Base-by-base conservation (phyloP, 139 green algal genomes). In the Klebsormidium nitens region DNA sequence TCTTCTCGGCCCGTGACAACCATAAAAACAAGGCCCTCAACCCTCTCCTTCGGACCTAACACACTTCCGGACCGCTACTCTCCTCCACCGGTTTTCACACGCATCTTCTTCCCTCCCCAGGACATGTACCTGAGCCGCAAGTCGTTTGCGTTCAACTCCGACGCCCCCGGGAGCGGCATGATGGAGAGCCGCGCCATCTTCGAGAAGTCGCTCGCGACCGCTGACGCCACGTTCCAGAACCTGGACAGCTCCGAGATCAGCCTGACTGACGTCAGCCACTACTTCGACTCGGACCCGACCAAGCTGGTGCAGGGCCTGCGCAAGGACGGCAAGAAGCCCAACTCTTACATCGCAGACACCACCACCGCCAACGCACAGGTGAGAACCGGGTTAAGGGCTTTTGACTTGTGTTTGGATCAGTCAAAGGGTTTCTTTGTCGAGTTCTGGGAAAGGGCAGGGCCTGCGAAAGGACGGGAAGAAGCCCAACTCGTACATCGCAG, bases 141-240 rank as follows among this genome's bases (percentile, higher is more conserved):
- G 88, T 93, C 86, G 31, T 99, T 96, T 59, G 92, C 93, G 40
- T 99, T 99, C 86, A 95, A 99, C 89, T 90, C 77, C 17, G 93
- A 99, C 83, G 58, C 61, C 39, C 93, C 93, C 0, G 93, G 93
- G 42, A 86, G 82, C 0, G 93, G 93, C 38, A 95, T 95, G 55
- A 88, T 95, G 82, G 88, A 86, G 69, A 87, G 86, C 42, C 75
- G 89, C 37, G 90, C 93, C 5, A 83, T 93, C 40, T 99, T 99
- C 74, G 90, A 96, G 85, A 75, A 77, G 14, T 87, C 94, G n/a
- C 89, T 99, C 78, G 94, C 93, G 77, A 98, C 87, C 0, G 94
- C 98, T 32, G 94, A 98, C 66, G 85, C 90, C n/a, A 99, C 94
- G 8, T 99, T 99, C 92, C 88, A 95, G 87, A 99, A 99, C 84